These are phyloP conservation scores for Boletus albobrunnescens DNA, from an alignment of 1,284 basidiomycete species.

Conservation along the genomic window DNA sequence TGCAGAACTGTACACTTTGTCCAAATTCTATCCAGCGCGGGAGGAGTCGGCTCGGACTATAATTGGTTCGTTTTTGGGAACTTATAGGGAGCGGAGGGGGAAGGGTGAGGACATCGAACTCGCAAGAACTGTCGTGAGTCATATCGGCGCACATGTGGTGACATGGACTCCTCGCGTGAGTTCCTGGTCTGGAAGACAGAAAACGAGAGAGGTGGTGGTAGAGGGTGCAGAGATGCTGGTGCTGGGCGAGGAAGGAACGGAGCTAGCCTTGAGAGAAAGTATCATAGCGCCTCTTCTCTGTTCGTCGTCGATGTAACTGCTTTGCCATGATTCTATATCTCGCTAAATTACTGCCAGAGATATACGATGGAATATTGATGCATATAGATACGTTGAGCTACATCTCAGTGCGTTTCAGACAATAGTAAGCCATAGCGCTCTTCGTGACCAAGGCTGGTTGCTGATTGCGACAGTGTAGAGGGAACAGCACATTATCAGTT, in stretches of 20 bases:
- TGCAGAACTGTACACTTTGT: conserved; percentile 50
- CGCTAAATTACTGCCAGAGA: conserved; percentile 50
- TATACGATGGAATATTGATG: conserved; percentile 54
- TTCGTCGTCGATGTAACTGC: too few relatives aligned
- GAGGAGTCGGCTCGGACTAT: conserved; percentile 31
- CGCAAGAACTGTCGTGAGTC: conserved; percentile 35
- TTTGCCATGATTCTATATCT: conserved; percentile 18
- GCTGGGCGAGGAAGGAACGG: conserved; percentile 33
- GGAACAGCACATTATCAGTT: conserved; percentile 67
- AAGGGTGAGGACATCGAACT: conserved; percentile 18
- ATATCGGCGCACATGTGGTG: conserved; percentile 50
- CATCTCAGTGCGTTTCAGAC: conserved; percentile 58
- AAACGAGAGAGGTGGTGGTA: conserved; percentile 43
- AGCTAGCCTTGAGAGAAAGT: conserved; percentile 30
- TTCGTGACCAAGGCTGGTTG: neutral
- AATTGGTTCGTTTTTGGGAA: conserved; percentile 40
- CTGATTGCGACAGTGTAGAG: conserved; percentile 46
- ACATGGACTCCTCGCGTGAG: conserved; percentile 40
- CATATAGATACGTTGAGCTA: conserved; percentile 41
- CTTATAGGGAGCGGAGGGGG: conserved; percentile 36
- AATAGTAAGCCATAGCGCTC: conserved; percentile 50
- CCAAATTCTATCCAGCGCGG: conserved; percentile 41
- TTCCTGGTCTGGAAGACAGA: conserved; percentile 44
- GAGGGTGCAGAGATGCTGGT: conserved; percentile 46
- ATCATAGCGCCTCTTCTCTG: conserved; percentile 28